Percentiles rank a stretch among this genome's conserved stretches.
Evolutionary conservation across 2,329 filamentous ascomycete species (phyloP).

Genomic region (Sphaerostilbella broomeana): DNA sequence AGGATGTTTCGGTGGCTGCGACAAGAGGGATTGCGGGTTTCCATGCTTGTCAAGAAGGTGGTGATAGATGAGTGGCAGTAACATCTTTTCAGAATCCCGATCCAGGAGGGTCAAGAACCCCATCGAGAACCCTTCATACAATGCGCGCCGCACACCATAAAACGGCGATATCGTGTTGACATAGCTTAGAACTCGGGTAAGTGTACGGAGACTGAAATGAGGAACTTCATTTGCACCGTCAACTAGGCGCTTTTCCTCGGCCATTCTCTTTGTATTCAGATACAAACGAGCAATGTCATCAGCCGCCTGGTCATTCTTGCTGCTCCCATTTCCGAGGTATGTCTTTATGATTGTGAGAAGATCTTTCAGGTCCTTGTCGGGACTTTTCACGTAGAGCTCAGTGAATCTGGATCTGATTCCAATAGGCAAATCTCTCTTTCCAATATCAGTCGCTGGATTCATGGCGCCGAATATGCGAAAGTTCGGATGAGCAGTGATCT

Average conservation of each 20-base stretch:
- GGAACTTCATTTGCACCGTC: slow-evolving; percentile 94
- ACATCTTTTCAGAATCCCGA: slow-evolving; percentile 68
- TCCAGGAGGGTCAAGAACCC: slow-evolving; percentile 89
- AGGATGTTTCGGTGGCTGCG: slow-evolving; percentile 71
- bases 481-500: slow-evolving; percentile 80
- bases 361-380: slow-evolving; percentile 80
- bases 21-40: slow-evolving; percentile 66
- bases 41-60: slow-evolving; percentile 65
- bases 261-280: slow-evolving; percentile 75
- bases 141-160: slow-evolving; percentile 76
- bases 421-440: slow-evolving; percentile 86
- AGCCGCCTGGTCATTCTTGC: slow-evolving; percentile 65
- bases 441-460: slow-evolving; percentile 97
- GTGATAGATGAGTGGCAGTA: slow-evolving; percentile 73
- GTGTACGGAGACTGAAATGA: slow-evolving; percentile 90
- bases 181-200: slow-evolving; percentile 85
- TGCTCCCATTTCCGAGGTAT: slow-evolving; percentile 69
- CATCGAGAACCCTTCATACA: slow-evolving; percentile 97
- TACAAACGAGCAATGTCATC: slow-evolving; percentile 83
- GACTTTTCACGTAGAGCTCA: slow-evolving; percentile 88
- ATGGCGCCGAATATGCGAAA: slow-evolving; percentile 98
- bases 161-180: slow-evolving; percentile 76
- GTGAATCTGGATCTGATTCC: slow-evolving; percentile 90
- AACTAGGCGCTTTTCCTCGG: slow-evolving; percentile 75
- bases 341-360: slow-evolving; percentile 81